Evolutionary conservation across 2,329 filamentous ascomycete genomes (phyloP), one percentile per base, ranked within the genome.

Genomic region (Biscogniauxia mediterranea): DNA sequence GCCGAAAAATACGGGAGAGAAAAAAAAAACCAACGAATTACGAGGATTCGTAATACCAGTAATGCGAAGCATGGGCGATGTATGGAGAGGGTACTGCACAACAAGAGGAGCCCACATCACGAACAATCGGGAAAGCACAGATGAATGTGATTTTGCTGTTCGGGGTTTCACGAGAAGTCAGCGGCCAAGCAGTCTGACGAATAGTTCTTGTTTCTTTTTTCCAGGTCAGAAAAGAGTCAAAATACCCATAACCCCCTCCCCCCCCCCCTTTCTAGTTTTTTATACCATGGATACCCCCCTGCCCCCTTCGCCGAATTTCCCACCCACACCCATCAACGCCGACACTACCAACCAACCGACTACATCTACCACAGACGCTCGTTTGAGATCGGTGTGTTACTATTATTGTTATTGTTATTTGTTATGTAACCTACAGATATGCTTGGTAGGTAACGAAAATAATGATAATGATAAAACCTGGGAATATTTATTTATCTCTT

Each of bases 201-300:
- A 17, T 38, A 15, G 7, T 38, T 38, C 2, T 46, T n/a, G 15
- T 13, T 52, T 21, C 2, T 52, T 23, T 5, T 13, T 52, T 19
- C 51, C 51, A 57, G 53, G 3, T 32, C 7, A 2, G 55, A 25
- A 42, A 32, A 21, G 60, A 52, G 56, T 60, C 61, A 62, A 64
- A 66, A 65, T 57, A 58, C 60, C 32, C 58, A 53, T 13, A 32
- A 32, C 28, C 7, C 7, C 28, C 28, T 32, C 3, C 28, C 26
- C 26, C 38, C 38, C 38, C 38, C 38, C 13, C 17, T 46, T 46
- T 46, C 11, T 46, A 23, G 54, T 66, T 67, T 65, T 23, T 23
- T 23, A 23, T 23, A 38, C 7, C 13, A 46, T 61, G 67, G 65
- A 68, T 68, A 69, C 66, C 68, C 70, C 67, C 5, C 17, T 5